Percentiles rank a stretch among this genome's conserved stretches.
Conservation (phyloP, 2,329 filamentous ascomycete genomes). For the Colletotrichum sp. region DNA sequence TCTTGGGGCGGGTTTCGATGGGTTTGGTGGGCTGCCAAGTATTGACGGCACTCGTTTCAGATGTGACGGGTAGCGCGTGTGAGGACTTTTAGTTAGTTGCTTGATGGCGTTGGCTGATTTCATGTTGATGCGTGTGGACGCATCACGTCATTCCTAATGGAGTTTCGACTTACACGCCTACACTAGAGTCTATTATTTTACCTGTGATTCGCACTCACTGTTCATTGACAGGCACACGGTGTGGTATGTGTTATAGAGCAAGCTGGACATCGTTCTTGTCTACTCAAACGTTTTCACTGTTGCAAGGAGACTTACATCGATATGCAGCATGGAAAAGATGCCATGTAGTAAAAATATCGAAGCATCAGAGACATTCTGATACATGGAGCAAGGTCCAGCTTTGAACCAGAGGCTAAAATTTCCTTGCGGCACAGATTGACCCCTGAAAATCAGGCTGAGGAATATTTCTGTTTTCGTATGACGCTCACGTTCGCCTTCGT, state of each 20-base stretch:
- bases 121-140: background rate
- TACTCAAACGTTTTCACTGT: fast-evolving
- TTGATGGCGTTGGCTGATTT: background rate
- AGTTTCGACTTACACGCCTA: background rate
- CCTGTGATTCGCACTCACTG: fast-evolving
- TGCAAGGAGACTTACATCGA: background rate
- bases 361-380: background rate
- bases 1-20: background rate
- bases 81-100: background rate
- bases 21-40: background rate
- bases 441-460: too few relatives aligned
- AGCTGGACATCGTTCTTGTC: fast-evolving
- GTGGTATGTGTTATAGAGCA: fast-evolving
- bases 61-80: background rate
- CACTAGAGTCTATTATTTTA: fast-evolving
- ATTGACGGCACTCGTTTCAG: background rate
- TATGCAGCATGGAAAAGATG: too few relatives aligned
- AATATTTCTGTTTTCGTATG: too few relatives aligned
- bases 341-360: background rate
- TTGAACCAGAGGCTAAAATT: too few relatives aligned
- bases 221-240: background rate
- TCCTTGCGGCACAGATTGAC: too few relatives aligned
- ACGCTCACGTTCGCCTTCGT: too few relatives aligned
- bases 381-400: background rate
- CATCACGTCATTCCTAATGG: background rate